Base-by-base conservation (phyloP, 139 green algal genomes). In the Ostreobium quekettii region DNA sequence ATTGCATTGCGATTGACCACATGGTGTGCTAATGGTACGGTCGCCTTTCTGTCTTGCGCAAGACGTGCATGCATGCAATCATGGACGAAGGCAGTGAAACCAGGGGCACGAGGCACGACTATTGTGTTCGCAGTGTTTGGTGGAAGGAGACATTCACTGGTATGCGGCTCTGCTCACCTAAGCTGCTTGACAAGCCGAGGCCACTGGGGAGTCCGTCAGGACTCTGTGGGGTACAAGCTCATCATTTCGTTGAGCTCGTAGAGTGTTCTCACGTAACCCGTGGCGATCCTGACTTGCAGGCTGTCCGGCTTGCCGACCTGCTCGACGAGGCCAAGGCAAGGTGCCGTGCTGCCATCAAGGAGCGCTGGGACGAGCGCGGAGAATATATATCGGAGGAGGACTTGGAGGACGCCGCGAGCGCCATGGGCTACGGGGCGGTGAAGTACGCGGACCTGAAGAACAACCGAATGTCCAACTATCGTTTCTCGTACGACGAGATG, bases 401-500 rank as follows among this genome's bases (percentile, higher is more conserved):
- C 73, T 47, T 96, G 29, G 83, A 95, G 29, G 67, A 68, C 3
- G 76, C 83, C 2, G 75, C 88, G 0, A 72, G 39, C 8, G 84
- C 82, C 35, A 92, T 98, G 85, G 92, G 92, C 59, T 97, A 97
- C 67, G 91, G 89, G 36, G 93, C 92, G 22, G 87, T 98, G 67
- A 99, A 99, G 84, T 99, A 99, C 73, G 90, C 90, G 3, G 93
- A 99, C 84, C 86, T 99, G 31, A 95, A 96, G 78, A 92, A 92
- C 79, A 88, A 95, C 73, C 82, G 90, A 33, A 75, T 79, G 26
- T 95, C 93, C 70, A 96, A 98, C 81, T 99, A 99, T 83, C 88
- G 87, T 78, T 98, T 98, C 79, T 86, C 74, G 24, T 97, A 89
- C 75, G 92, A 98, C 66, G 75, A 86, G 24, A 98, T 98, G 92